phyloP scores from a whole-genome alignment of 2,329 filamentous ascomycete species.

The Verticillium nonalfalfae region DNA sequence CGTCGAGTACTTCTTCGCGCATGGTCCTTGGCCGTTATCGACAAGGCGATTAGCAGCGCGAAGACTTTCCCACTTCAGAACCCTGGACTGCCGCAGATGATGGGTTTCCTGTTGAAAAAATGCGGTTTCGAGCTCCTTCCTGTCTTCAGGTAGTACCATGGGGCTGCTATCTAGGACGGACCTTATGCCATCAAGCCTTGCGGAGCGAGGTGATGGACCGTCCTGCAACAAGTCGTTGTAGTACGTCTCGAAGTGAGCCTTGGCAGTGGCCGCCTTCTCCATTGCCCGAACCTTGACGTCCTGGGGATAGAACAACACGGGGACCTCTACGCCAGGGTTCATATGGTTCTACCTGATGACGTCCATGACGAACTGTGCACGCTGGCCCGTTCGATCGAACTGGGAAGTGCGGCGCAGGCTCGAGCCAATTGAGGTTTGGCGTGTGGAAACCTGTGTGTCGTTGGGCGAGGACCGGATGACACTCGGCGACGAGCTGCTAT shows the following conservation, averaged over 20 bases:
- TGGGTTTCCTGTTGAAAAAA: constrained; percentile 61
- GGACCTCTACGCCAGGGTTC: background rate
- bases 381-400: background rate
- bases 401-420: background rate
- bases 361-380: background rate
- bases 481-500: constrained; percentile 2
- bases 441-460: background rate
- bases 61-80: constrained; percentile 10
- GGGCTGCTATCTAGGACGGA: constrained; percentile 50
- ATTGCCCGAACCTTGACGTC: constrained; percentile 48
- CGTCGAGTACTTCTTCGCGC: constrained; percentile 61
- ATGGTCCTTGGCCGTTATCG: constrained; percentile 8
- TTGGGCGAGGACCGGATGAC: constrained; percentile 1
- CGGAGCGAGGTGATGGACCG: constrained; percentile 43
- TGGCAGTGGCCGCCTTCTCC: constrained; percentile 73
- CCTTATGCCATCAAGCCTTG: constrained; percentile 58
- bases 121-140: constrained; percentile 19
- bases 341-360: background rate
- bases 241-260: constrained; percentile 79
- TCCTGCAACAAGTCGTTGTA: constrained; percentile 62
- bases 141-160: constrained; percentile 49
- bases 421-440: background rate
- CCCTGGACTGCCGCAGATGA: constrained; percentile 55
- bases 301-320: background rate
- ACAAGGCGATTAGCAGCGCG: constrained; percentile 1